Base-by-base conservation (phyloP, 768 basidiomycete genomes). In the Boletus rubroflammeus region DNA sequence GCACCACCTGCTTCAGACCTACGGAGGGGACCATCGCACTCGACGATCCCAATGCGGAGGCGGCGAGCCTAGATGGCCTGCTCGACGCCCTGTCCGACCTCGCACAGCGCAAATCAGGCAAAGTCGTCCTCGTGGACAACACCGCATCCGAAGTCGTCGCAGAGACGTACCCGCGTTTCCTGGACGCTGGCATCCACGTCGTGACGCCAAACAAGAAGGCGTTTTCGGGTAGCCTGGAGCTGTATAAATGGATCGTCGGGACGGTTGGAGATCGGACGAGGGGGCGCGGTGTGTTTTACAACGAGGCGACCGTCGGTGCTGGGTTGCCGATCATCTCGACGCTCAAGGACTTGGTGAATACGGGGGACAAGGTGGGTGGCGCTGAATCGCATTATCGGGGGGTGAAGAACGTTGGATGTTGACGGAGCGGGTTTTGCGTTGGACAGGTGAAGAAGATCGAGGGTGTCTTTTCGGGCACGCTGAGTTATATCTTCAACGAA, bases 401-500 rank as follows among this genome's bases (percentile, higher is more conserved):
- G 14, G 1, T 40, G 1, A 29, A 5, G 26, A 10, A 28, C 13
- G 25, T 38, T 11, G 29, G 44, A 38, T 5, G n/a, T 26, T 54
- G 53, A 54, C 25, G 17, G 26, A 0, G 14, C 25, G 10, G n/a
- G 26, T 44, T n/a, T 31, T 23, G 45, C 17, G 19, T 41, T 44
- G 41, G 44, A 25, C 56, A 90, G 87, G 76, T 96, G 57, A 74
- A 78, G 63, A 96, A 92, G 77, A 91, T 98, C 60, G 97, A 99
- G 71, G 97, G 97, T 36, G 97, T 98, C 21, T 92, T 99, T 72
- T 94, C 91, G 5, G 97, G 97, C 9, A 99, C 97, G 3, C 84
- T 99, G 79, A 93, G 89, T 68, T 99, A 98, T 76, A 98, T 99
- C 75, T 99, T 99, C 81, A 98, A 98, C 75, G 85, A 93, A 92